Base-by-base conservation (phyloP, 345 rosid species). In the Draba incana region DNA sequence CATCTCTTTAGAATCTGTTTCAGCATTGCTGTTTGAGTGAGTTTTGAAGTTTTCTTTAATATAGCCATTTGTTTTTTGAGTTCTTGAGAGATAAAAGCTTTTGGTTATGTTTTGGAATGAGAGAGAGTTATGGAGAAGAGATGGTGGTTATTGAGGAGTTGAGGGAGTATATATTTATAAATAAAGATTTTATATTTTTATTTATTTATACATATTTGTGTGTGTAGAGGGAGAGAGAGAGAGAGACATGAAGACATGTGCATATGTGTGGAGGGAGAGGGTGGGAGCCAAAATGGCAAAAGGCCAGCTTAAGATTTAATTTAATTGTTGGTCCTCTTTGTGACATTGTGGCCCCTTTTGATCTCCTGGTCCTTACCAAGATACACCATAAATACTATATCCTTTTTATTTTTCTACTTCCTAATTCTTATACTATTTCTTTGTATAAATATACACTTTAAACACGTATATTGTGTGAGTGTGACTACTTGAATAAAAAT, bases 1-100 rank as follows among this genome's bases (percentile, higher is more conserved):
- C 92, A 86, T 63, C 86, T 81, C 82, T 74, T 89, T 2, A 89
- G 71, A 37, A 86, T 89, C 51, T 86, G 87, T 58, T 82, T 89
- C 47, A 89, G 53, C 56, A 87, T 73, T 50, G 85, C 80, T 42
- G 83, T 57, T 57, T 86, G 92, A 20, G 84, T 62, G 16, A 78
- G 71, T 76, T 78, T 86, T 83, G 73, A 77, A 28, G 84, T 37
- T 67, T 79, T 86, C 66, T 81, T 86, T 11, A 60, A 43, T 67
- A 79, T 41, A 51, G 83, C 90, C 92, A 86, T 88, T 70, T 70
- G 49, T 53, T 52, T 52, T 57, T 42, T 57, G 37, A 42, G 69
- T 37, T 51, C 57, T 27, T 16, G 61, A 41, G 69, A 59, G 50
- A 70, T 14, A 39, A 69, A 45, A 15, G 72, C 12, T 43, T 70